Base-by-base conservation (phyloP, 2,329 filamentous ascomycete species). In the Aspergillus neoniger region DNA sequence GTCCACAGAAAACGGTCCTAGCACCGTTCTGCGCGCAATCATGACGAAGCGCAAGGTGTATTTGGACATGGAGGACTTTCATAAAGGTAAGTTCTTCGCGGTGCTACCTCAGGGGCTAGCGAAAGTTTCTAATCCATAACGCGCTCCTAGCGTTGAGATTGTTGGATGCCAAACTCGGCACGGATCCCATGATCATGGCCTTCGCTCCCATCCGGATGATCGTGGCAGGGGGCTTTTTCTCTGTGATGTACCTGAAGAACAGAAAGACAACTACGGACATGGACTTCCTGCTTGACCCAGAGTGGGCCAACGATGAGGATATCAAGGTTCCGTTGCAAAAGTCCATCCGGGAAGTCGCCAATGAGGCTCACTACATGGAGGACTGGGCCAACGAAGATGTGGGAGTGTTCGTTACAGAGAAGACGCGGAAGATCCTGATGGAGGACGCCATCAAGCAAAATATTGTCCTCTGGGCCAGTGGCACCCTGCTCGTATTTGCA, bases 401-500 rank as follows among this genome's bases (percentile, higher is more conserved):
- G 28, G 49, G 58, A 0, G 38, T 60, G 7, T 63, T 60, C 23
- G 61, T 63, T 12, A 63, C 55, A 14, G 60, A 60, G 30, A n/a
- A 54, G 21, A 41, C 61, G 12, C 19, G 61, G 32, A 17, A 60
- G 19, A 17, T 14, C 14, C 41, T 63, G 10, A 57, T 60, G 41
- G 25, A 48, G 7, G 25, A 47, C 8, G 61, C 61, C 9, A 30
- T 50, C 4, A 57, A 55, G 15, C 55, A 56, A 43, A 50, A 38
- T 3, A 60, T 60, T 12, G 47, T 25, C 32, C 44, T 61, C 28
- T 59, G 47, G 17, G 56, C 48, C 39, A 43, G 61, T 21, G 51
- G 63, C 5, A 58, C 72, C 49, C 55, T 76, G 5, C 61, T 64
- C 15, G 57, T 74, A n/a, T 66, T 74, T 15, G 73, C 72, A 1